Evolutionary conservation across 139 green algal species (phyloP).

Genomic region (Spirogloea muscicola): DNA sequence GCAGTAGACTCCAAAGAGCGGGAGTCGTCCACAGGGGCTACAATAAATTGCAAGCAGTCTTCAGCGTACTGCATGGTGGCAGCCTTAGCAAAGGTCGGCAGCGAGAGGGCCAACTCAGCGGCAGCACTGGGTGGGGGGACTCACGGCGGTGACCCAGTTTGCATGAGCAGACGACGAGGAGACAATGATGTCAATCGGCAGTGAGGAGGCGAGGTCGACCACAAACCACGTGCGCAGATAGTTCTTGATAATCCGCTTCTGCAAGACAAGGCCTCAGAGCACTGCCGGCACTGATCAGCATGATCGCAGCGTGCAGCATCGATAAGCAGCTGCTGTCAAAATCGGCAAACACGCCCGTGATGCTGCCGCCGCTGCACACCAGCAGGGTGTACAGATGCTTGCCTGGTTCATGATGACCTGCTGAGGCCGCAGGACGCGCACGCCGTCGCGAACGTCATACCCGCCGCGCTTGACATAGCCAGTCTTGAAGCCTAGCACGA

Average conservation of each 20-base stretch:
- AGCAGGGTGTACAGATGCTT: no score
- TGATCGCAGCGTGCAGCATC: no score
- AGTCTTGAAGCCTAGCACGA: constrained; percentile 6
- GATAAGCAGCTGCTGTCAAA: no score
- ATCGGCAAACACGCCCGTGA: no score
- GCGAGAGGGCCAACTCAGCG: no score
- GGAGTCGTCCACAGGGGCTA: no score
- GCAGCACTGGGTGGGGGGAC: not conserved
- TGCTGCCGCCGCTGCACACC: no score
- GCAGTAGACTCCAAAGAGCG: no score
- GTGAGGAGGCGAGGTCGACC: not conserved
- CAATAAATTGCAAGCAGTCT: no score
- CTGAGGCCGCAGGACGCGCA: not conserved
- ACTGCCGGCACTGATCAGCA: no score
- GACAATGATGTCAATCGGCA: constrained; percentile 1
- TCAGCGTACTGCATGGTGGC: no score
- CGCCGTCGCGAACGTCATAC: not conserved
- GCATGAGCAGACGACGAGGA: not conserved
- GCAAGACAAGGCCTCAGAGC: not conserved
- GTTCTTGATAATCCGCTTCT: not conserved
- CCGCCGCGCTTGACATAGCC: not conserved
- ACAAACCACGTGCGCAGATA: constrained; percentile 10
- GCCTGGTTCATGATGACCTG: constrained; percentile 7
- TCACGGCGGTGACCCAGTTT: not conserved
- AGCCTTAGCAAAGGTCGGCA: no score